Percentiles rank a stretch among this genome's conserved stretches.
These are phyloP conservation scores for Phoma herbarum DNA, from an alignment of 2,329 filamentous ascomycete species.

Conservation along the genomic window DNA sequence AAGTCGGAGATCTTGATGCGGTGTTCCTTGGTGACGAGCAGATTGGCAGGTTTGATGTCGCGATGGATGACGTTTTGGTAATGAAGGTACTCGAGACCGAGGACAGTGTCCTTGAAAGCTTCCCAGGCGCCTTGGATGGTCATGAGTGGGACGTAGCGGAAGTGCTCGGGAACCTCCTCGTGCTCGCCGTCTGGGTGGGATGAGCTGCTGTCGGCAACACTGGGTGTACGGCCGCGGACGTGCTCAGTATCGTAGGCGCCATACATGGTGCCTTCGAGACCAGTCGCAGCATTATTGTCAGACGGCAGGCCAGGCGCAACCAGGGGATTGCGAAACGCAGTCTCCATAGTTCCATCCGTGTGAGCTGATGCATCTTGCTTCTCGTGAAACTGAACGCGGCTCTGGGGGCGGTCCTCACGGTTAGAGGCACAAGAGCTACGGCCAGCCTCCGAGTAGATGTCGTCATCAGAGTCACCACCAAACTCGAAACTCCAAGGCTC, in stretches of 20 bases:
- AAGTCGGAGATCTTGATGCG: conserved; percentile 98
- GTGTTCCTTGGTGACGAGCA: conserved; percentile 84
- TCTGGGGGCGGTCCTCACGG: conserved; percentile 32
- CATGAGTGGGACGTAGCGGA: conserved; percentile 92
- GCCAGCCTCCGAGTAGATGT: conserved; percentile 53
- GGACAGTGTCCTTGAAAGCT: conserved; percentile 89
- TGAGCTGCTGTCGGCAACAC: conserved; percentile 79
- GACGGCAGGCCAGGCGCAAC: conserved; percentile 25
- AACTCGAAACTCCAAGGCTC: conserved; percentile 88
- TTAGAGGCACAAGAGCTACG: conserved; percentile 39
- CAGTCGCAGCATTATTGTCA: conserved; percentile 50
- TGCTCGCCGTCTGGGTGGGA: conserved; percentile 55
- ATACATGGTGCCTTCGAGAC: conserved; percentile 80
- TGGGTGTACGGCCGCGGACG: conserved; percentile 75
- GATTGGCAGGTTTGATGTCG: conserved; percentile 73
- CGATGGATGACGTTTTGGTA: conserved; percentile 62
- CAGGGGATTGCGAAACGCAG: conserved; percentile 43
- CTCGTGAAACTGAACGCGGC: conserved; percentile 32
- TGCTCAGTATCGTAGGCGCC: conserved; percentile 70
- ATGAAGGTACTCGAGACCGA: conserved; percentile 88
- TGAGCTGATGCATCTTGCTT: conserved; percentile 29
- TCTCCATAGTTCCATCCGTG: conserved; percentile 46
- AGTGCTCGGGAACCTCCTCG: conserved; percentile 79
- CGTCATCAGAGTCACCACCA: conserved; percentile 68
- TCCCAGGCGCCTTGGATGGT: conserved; percentile 83